Evolutionary conservation across 2,329 filamentous ascomycete genomes (phyloP), one percentile per base, ranked within the genome.

Genomic region (Diaporthe sp.): DNA sequence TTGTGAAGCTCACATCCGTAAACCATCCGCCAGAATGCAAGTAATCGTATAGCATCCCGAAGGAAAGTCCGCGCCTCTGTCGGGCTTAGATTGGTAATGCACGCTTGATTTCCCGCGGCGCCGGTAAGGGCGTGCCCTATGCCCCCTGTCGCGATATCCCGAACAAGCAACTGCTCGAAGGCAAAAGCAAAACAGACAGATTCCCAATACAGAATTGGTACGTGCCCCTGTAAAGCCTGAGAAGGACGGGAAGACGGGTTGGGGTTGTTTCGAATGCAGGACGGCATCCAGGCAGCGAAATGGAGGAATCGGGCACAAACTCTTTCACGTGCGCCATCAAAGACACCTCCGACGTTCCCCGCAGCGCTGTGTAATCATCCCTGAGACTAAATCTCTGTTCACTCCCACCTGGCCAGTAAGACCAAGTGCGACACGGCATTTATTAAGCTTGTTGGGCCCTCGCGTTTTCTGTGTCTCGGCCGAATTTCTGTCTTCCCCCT

Each of bases 381-480:
- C 61, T 66, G 61, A 51, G 42, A 66, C 61, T 37, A 47, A 35
- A 13, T 35, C 4, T 4, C 42, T 66, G 44, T 50, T 13, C 42
- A 65, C 42, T 19, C 61, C 61, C 19, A 42, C 61, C 61, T 65
- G 42, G 10, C 39, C 27, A 50, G 61, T 66, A 44, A 66, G 42
- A 50, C 42, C 44, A n/a, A 10, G 61, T 66, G 44, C 61, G 61
- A 66, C 61, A 66, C 61, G 42, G 61, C 61, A 66, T 66, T 66
- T 66, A 51, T 66, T 66, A 66, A 66, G 61, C 61, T 66, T 66
- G 42, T 47, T 65, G 10, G 61, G 61, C 19, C 39, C 61, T 65
- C 61, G 42, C 61, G 22, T 66, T 66, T 35, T 8, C 58, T 50
- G 44, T 66, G 61, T 66, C 61, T 66, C 61, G 61, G 61, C 44